Conservation (phyloP, 768 basidiomycete species). For the Lentinula detonsa region DNA sequence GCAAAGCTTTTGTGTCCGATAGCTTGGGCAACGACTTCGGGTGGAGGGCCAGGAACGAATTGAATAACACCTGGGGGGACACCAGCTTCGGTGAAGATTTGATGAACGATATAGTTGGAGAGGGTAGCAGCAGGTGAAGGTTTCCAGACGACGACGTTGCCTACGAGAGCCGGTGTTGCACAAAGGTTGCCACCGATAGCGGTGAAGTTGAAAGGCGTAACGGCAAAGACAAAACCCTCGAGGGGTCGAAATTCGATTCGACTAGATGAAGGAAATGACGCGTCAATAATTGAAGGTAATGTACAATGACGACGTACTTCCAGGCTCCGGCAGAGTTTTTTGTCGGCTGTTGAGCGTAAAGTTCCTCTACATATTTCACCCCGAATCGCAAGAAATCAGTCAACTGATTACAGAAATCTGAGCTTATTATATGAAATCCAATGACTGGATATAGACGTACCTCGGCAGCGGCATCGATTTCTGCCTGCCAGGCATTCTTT, state of each 20-base stretch:
- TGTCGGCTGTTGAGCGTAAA: constrained; percentile 86
- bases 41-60: constrained; percentile 87
- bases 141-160: constrained; percentile 96
- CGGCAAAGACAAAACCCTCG: constrained; percentile 97
- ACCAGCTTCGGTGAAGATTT: constrained; percentile 91
- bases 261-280: constrained; percentile 32
- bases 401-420: constrained; percentile 37
- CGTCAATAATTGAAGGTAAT: background rate
- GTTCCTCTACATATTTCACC: constrained; percentile 93
- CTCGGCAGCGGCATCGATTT: constrained; percentile 99
- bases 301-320: constrained; percentile 63
- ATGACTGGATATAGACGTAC: constrained; percentile 32
- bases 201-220: constrained; percentile 98
- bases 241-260: constrained; percentile 94
- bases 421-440: background rate
- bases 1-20: constrained; percentile 78
- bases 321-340: constrained; percentile 84
- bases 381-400: constrained; percentile 95
- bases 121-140: constrained; percentile 94
- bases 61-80: constrained; percentile 94
- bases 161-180: constrained; percentile 86
- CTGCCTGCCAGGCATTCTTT: constrained; percentile 99
- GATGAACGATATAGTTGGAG: constrained; percentile 88
- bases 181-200: constrained; percentile 96
- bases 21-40: constrained; percentile 79